Percentiles rank a stretch among this genome's conserved stretches.
Evolutionary conservation across 2,329 filamentous ascomycete genomes (phyloP).

Genomic region (Pezicula neosporulosa): DNA sequence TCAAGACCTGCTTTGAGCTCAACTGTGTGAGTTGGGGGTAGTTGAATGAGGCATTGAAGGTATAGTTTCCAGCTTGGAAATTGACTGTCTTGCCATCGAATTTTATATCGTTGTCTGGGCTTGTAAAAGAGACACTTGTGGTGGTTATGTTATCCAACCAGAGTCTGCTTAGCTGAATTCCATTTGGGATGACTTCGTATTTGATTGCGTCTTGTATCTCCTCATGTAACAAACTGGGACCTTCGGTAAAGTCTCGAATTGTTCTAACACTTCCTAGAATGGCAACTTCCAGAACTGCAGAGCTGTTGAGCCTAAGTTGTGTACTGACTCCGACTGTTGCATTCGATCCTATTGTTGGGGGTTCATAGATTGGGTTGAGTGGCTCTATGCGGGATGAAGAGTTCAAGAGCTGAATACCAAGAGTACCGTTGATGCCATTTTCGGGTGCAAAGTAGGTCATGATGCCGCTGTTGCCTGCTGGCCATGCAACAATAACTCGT

Average conservation of each 20-base stretch:
- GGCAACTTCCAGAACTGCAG: slow-evolving; percentile 49
- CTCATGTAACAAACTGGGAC: slow-evolving; percentile 46
- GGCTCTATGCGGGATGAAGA: slow-evolving; percentile 38
- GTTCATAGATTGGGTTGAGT: slow-evolving; percentile 41
- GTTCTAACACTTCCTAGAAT: slow-evolving; percentile 61
- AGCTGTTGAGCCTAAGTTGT: slow-evolving; percentile 52
- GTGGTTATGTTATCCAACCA: slow-evolving; percentile 63
- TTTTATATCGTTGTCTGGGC: slow-evolving; percentile 29
- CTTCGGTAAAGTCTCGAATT: slow-evolving; percentile 61
- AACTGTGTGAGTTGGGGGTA: slow-evolving; percentile 59
- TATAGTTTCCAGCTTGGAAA: slow-evolving; percentile 52
- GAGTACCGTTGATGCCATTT: slow-evolving; percentile 47
- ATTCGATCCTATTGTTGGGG: slow-evolving; percentile 13
- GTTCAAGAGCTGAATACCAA: slow-evolving; percentile 50
- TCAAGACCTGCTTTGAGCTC: slow-evolving; percentile 45
- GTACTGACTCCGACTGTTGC: slow-evolving; percentile 51
- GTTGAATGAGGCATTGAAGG: slow-evolving; percentile 56
- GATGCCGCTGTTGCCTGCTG: slow-evolving; percentile 61
- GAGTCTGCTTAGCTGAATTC: slow-evolving; percentile 44
- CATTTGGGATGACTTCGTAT: slow-evolving; percentile 34
- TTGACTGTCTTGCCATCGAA: slow-evolving; percentile 39
- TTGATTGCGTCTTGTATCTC: slow-evolving; percentile 52
- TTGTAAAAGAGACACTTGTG: slow-evolving; percentile 46
- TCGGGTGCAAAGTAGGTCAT: slow-evolving; percentile 53
- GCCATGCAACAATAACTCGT: slow-evolving; percentile 60